Percentiles rank a stretch among this genome's conserved stretches.
Evolutionary conservation across 139 green algal species (phyloP).

Genomic region (Spirogloea muscicola): DNA sequence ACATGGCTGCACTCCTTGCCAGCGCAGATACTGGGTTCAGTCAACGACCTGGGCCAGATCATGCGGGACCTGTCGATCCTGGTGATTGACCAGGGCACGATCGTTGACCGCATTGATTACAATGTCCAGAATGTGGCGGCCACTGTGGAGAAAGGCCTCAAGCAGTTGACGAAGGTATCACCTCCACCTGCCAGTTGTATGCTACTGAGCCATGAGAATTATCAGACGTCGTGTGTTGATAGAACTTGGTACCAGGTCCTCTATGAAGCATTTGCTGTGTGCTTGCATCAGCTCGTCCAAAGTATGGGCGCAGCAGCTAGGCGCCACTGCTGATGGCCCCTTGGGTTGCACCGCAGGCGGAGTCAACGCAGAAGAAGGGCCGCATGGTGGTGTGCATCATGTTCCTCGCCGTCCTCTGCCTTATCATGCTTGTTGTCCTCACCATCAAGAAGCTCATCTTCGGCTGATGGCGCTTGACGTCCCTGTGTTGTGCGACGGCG

Average conservation of each 20-base stretch:
- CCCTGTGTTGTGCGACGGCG: too few relatives aligned
- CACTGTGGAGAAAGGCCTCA: slow-evolving; percentile 81
- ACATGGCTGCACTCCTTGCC: too few relatives aligned
- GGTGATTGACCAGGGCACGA: slow-evolving; percentile 93
- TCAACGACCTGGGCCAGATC: slow-evolving; percentile 84
- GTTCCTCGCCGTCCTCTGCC: slow-evolving; percentile 71
- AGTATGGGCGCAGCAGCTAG: too few relatives aligned
- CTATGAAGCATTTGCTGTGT: too few relatives aligned
- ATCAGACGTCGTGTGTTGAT: too few relatives aligned
- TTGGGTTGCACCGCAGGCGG: too few relatives aligned
- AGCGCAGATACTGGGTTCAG: slow-evolving; percentile 68
- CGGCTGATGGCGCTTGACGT: too few relatives aligned
- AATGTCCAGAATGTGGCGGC: slow-evolving; percentile 72
- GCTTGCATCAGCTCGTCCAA: too few relatives aligned
- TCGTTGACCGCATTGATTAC: slow-evolving; percentile 94
- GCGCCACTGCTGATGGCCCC: too few relatives aligned
- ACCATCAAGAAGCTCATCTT: slow-evolving; percentile 51
- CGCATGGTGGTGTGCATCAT: slow-evolving; percentile 86
- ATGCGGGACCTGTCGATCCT: slow-evolving; percentile 92
- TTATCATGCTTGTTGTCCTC: slow-evolving; percentile 83
- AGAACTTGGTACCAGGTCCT: too few relatives aligned
- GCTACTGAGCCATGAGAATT: too few relatives aligned
- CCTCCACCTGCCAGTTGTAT: too few relatives aligned
- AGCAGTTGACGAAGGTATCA: slow-evolving; percentile 68
- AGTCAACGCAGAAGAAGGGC: slow-evolving; percentile 80